Evolutionary conservation across 2,329 filamentous ascomycete genomes (phyloP).

Genomic region (Simplicillium sp.): DNA sequence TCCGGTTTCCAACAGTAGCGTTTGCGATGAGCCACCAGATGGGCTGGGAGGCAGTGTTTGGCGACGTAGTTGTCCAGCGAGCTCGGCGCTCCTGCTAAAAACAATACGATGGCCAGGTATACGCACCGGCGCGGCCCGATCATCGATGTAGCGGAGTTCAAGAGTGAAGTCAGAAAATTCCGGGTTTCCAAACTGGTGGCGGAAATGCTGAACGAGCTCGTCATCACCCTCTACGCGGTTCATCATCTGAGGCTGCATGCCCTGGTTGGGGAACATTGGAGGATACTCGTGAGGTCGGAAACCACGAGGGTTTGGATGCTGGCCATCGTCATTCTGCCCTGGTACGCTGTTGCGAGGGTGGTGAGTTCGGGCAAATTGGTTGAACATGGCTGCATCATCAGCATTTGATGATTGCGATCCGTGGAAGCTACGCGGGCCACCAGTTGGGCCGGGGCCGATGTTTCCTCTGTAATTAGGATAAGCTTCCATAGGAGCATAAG

Average conservation of each 20-base stretch:
- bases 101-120: constrained; percentile 47
- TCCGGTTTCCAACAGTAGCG: constrained; percentile 33
- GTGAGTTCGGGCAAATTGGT: constrained; percentile 27
- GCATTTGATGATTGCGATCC: constrained; percentile 49
- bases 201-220: constrained; percentile 31
- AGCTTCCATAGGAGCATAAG: constrained; percentile 23
- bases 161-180: constrained; percentile 30
- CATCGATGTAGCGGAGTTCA: constrained; percentile 29
- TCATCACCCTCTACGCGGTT: constrained; percentile 21
- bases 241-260: constrained; percentile 17
- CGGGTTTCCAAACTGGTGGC: constrained; percentile 23
- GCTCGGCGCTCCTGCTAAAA: constrained; percentile 37
- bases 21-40: constrained; percentile 13
- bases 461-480: constrained; percentile 22
- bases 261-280: constrained; percentile 22
- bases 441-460: constrained; percentile 34
- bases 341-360: constrained; percentile 24
- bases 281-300: constrained; percentile 20
- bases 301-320: constrained; percentile 16
- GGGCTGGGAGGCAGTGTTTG: constrained; percentile 19
- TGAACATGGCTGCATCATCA: constrained; percentile 32
- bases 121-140: constrained; percentile 22
- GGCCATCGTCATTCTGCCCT: constrained; percentile 19
- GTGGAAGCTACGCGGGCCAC: constrained; percentile 51
- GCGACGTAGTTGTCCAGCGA: constrained; percentile 17